A percentile compares a stretch with the other conserved stretches of the same genome.
These are phyloP conservation scores for Aspergillus olivimuriae DNA, from an alignment of 495 filamentous ascomycete species.

Conservation along the genomic window DNA sequence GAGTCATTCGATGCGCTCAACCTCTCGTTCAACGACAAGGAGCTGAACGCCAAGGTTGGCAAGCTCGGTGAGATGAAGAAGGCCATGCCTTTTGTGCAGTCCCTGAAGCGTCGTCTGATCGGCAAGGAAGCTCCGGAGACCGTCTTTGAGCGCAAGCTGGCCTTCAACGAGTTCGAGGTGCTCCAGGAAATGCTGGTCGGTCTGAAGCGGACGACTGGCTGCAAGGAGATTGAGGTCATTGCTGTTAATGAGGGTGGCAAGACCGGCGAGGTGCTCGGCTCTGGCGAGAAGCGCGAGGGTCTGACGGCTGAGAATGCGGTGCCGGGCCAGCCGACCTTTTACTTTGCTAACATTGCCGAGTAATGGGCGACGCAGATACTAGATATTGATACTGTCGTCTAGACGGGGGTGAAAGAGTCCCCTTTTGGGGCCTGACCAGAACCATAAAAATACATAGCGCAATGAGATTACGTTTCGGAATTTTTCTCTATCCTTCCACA, in stretches of 20 bases:
- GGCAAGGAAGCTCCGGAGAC: conserved; percentile 47
- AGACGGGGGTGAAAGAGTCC: too few species aligned
- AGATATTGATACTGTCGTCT: too few species aligned
- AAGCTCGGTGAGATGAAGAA: conserved; percentile 91
- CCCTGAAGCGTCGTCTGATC: conserved; percentile 71
- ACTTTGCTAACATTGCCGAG: conserved; percentile 63
- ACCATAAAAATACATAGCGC: too few species aligned
- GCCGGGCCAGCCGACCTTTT: conserved; percentile 73
- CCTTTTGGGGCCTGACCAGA: too few species aligned
- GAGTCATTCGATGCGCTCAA: conserved; percentile 52
- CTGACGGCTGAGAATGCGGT: conserved; percentile 60
- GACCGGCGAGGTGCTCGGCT: conserved; percentile 49
- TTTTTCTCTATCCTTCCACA: too few species aligned
- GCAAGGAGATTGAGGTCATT: conserved; percentile 56
- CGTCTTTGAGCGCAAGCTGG: conserved; percentile 75
- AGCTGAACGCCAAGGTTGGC: conserved; percentile 62
- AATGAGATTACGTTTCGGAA: too few species aligned
- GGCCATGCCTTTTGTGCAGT: conserved; percentile 94
- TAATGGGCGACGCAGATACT: conserved; percentile 1
- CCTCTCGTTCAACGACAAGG: conserved; percentile 67
- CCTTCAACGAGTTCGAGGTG: conserved; percentile 76
- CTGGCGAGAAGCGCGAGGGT: conserved; percentile 50
- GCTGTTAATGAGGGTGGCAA: conserved; percentile 65
- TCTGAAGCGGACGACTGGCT: conserved; percentile 58
- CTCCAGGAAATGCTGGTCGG: conserved; percentile 53